Base-by-base conservation (phyloP, 1,284 basidiomycete genomes). In the Naganishia albida region DNA sequence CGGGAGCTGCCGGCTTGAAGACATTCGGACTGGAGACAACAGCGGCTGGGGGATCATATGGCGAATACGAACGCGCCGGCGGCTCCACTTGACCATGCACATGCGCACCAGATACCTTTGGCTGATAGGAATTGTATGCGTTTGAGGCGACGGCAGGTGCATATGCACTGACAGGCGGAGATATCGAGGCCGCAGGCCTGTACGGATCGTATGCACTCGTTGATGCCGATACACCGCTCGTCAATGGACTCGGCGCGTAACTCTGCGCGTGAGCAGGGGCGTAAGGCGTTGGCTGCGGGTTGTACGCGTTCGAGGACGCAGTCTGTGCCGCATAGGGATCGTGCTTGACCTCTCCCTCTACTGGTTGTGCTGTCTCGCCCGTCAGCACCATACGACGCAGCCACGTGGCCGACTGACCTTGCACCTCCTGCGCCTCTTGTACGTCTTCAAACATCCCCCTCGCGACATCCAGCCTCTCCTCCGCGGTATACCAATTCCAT, bases 401-500 rank as follows among this genome's bases (percentile, higher is more conserved):
- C 4, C 34, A 34, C 34, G 4, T 10, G 10, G 34, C 4, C 34
- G 10, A 20, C 62, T 56, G 42, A 49, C 51, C 26, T 34, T 55
- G 43, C 26, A 48, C 28, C 30, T 30, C 28, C 46, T 23, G 8
- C 34, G 23, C 53, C 52, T 48, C 42, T 20, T 49, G 40, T 46
- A 38, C 18, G 12, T 53, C 50, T n/a, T 40, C 60, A 53, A 68
- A 51, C 64, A 68, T 68, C 20, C 55, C 63, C 49, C 52, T 56
- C 18, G 67, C 67, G 8, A 68, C 67, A 30, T 68, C 67, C 49
- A 62, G 20, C 59, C 67, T 60, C 60, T 68, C 67, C 38, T 68
- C 67, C 8, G 56, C 64, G 25, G 67, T 65, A 40, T 68, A 68
- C 67, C 67, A 68, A 43, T 51, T 56, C 67, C 67, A 68, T 12